These are phyloP conservation scores for Ophiocordyceps australis DNA, from an alignment of 2,329 filamentous ascomycete genomes.

Conservation along the genomic window DNA sequence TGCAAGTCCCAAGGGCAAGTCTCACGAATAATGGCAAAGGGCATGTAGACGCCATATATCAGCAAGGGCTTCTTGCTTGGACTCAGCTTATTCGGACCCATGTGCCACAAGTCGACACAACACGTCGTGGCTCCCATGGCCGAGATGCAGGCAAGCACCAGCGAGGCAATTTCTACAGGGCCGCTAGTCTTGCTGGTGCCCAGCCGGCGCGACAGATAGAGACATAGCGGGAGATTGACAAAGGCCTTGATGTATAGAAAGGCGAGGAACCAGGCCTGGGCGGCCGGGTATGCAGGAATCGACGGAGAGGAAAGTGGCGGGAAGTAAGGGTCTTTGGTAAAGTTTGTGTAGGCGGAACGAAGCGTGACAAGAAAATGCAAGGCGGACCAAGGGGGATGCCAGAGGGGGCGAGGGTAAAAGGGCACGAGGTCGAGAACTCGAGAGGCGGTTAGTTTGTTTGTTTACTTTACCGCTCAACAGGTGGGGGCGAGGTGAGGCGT, in stretches of 20 bases:
- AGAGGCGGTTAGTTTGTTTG: neutral
- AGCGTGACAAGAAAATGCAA: conserved; percentile 27
- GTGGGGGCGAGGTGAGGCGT: conserved; percentile 1
- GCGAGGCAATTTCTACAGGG: conserved; percentile 26
- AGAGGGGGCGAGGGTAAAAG: conserved; percentile 30
- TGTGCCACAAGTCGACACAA: conserved; percentile 28
- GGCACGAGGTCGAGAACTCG: conserved; percentile 36
- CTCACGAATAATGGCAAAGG: conserved; percentile 35
- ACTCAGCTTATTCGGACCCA: conserved; percentile 26
- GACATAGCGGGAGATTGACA: conserved; percentile 29
- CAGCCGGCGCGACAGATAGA: conserved; percentile 26
- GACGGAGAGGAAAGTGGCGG: conserved; percentile 12
- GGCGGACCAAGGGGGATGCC: conserved; percentile 19
- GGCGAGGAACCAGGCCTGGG: conserved; percentile 29
- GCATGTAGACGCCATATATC: conserved; percentile 28
- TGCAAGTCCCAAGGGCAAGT: no score
- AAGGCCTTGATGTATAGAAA: conserved; percentile 30
- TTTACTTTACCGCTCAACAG: neutral
- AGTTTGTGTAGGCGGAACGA: conserved; percentile 25
- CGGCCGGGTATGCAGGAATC: conserved; percentile 7
- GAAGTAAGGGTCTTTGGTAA: conserved; percentile 35
- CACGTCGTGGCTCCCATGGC: conserved; percentile 32
- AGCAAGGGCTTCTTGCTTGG: conserved; percentile 24
- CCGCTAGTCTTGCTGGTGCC: conserved; percentile 15
- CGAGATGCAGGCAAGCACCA: conserved; percentile 32